Base-by-base conservation (phyloP, 805 yeast genomes). In the Yamadazyma sp. region DNA sequence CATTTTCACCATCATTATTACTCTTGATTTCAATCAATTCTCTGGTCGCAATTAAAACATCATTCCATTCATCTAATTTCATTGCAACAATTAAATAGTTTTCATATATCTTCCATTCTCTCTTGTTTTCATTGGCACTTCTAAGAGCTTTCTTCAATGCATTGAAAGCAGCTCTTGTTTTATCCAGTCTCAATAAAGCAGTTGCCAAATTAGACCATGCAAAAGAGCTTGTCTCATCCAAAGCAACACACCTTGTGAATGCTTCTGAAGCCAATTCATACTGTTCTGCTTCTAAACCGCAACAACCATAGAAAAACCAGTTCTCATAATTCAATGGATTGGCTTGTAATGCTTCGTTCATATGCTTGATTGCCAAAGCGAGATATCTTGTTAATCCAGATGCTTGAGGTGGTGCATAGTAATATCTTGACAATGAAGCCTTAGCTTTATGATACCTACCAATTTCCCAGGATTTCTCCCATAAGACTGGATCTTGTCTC, bases 171-270 rank as follows among this genome's bases (percentile, higher is more conserved):
- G 87, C 95, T 43, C 75, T 73, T 14, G 75, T 58, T 56, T 85
- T 84, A 35, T 74, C 80, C 34, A 74, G 52, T 43, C 74, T 75
- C 25, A 88, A 61, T 36, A 86, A 70, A 0, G 96, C 80, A 8
- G 93, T 80, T 4, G 95, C 87, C 48, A 93, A 69, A 53, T 93
- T 93, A 8, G 95, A 80, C 98, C 98, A 93, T 2, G 95, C 78
- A 52, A 78, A 78, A 1, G 89, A 69, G 50, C 80, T 87, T 0
- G 80, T 72, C 16, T 85, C 95, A 55, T 88, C 96, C 24, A 89
- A 55, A 0, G 95, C 69, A 21, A 88, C 89, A 62, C 96, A 87
- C 50, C 97, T 70, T 0, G 95, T 82, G 55, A 93, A 89, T 0
- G 96, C 96, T 53, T 86, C 94, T 0, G 95, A 80, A 0, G 97